Evolutionary conservation across 2,329 filamentous ascomycete genomes (phyloP).

Genomic region (Ophiostoma piceae): DNA sequence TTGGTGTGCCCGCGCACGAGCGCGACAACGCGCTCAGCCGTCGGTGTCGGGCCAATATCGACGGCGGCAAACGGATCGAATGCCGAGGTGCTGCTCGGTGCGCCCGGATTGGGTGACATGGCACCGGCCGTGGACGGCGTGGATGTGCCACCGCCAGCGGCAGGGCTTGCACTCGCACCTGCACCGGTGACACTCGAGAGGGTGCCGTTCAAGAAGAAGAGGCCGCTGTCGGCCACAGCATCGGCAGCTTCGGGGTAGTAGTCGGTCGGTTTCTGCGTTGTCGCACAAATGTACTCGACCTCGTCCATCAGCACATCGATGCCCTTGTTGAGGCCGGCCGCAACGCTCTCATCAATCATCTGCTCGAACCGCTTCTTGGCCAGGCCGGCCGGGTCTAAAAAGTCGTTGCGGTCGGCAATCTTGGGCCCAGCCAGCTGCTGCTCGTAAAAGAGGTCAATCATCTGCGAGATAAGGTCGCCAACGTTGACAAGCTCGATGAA

Average conservation of each 20-base stretch:
- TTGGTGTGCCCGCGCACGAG: conserved; percentile 82
- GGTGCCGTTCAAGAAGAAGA: conserved; percentile 26
- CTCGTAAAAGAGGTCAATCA: conserved; percentile 98
- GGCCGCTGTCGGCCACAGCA: conserved; percentile 29
- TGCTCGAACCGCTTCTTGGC: conserved; percentile 99
- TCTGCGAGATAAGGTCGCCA: conserved; percentile 94
- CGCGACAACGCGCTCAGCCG: conserved; percentile 75
- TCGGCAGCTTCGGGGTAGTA: conserved; percentile 65
- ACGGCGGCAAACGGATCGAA: conserved; percentile 22
- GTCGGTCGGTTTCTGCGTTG: conserved; percentile 77
- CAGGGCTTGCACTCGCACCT: conserved; percentile 26
- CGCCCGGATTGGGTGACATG: conserved; percentile 25
- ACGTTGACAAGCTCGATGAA: conserved; percentile 98
- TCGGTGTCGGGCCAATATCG: conserved; percentile 62
- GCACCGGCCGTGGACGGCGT: conserved; percentile 23
- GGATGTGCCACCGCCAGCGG: conserved; percentile 32
- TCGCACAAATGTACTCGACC: conserved; percentile 90
- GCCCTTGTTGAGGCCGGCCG: conserved; percentile 91
- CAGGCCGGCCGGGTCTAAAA: conserved; percentile 82
- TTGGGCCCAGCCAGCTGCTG: conserved; percentile 81
- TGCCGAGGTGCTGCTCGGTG: conserved; percentile 32
- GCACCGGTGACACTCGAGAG: conserved; percentile 25
- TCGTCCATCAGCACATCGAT: conserved; percentile 98
- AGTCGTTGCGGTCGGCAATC: conserved; percentile 88
- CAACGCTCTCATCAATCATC: conserved; percentile 95